Evolutionary conservation across 2,329 filamentous ascomycete genomes (phyloP), one percentile per base, ranked within the genome.

Genomic region (Zymoseptoria brevis): DNA sequence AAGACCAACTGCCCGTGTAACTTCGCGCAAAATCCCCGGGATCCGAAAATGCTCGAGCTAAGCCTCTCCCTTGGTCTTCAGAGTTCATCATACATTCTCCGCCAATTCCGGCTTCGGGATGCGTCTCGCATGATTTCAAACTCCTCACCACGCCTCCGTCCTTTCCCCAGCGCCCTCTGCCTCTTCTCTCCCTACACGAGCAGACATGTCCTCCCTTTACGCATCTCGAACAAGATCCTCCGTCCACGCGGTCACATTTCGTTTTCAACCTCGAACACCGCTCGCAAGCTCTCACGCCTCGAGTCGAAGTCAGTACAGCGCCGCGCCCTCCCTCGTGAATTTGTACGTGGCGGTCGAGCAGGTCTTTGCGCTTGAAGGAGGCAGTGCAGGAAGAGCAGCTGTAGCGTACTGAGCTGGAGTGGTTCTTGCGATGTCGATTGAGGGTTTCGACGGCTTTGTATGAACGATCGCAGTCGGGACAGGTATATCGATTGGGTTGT

Each of bases 401-500:
- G 58, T 65, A 65, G 45, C 56, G 55, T n/a, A 60, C 60, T 24
- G 50, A 56, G 21, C 56, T 60, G 19, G 54, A 54, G 41, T 64
- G 62, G 22, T 64, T 64, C 57, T 66, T 64, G 19, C 59, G 54
- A 50, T 66, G 64, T 55, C 64, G 55, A 45, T 62, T 66, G 8
- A 63, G 56, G 8, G 62, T 66, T 41, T 66, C 64, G 22, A 61
- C 60, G 51, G 63, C 63, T 54, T 65, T 65, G 53, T 65, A 65
- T 13, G 49, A 54, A 6, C 62, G 57, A 48, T 62, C 62, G 35
- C 63, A 65, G 49, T 62, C 62, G 9, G 56, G 30, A 51, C 63
- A 65, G 56, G 61, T n/a, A 16, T 45, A 45, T 45, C 35, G 35
- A 6, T 16, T 16, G 35, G 35, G 35, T 45, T 45, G 35, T 16